These are phyloP conservation scores for Plectosphaerella sp. DNA, from an alignment of 2,329 filamentous ascomycete species.

Conservation along the genomic window DNA sequence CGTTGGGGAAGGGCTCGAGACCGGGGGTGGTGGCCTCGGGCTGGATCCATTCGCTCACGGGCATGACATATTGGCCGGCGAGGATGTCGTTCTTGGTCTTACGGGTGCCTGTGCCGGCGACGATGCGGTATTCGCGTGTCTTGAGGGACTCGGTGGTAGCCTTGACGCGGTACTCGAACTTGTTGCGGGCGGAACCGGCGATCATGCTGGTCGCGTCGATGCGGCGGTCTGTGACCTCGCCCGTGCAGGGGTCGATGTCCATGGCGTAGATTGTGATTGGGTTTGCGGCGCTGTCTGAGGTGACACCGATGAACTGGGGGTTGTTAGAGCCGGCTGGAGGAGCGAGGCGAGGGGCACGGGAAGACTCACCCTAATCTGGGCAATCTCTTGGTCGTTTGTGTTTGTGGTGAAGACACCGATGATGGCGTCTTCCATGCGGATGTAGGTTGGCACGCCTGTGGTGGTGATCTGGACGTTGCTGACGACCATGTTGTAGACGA, in stretches of 20 bases:
- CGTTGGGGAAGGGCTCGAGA: slow-evolving; percentile 19
- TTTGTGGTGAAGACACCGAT: slow-evolving; percentile 30
- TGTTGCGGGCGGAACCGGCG: slow-evolving; percentile 27
- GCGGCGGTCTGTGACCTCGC: slow-evolving; percentile 26
- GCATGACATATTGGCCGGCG: slow-evolving; percentile 34
- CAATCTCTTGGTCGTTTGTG: slow-evolving; percentile 26
- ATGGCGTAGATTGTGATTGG: slow-evolving; percentile 30
- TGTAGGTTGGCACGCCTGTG: slow-evolving; percentile 28
- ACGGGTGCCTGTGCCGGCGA: slow-evolving; percentile 23
- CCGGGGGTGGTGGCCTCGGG: slow-evolving; percentile 35
- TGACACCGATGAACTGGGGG: slow-evolving; percentile 28
- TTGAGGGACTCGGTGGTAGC: slow-evolving; percentile 22
- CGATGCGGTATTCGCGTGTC: slow-evolving; percentile 35
- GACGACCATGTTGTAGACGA: slow-evolving; percentile 29
- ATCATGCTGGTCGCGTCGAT: slow-evolving; percentile 25
- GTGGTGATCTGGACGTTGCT: slow-evolving; percentile 32
- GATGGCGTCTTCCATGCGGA: slow-evolving; percentile 35
- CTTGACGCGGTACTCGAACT: slow-evolving; percentile 29
- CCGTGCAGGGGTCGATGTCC: slow-evolving; percentile 36
- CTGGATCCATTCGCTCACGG: slow-evolving; percentile 38
- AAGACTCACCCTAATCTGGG: slow-evolving; percentile 18
- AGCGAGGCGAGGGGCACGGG: no score
- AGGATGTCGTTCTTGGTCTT: slow-evolving; percentile 30
- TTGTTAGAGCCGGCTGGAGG: neutral
- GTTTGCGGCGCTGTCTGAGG: slow-evolving; percentile 23